phyloP scores from a whole-genome alignment of 306 rosid genomes.

The Cucumis cinereus region DNA sequence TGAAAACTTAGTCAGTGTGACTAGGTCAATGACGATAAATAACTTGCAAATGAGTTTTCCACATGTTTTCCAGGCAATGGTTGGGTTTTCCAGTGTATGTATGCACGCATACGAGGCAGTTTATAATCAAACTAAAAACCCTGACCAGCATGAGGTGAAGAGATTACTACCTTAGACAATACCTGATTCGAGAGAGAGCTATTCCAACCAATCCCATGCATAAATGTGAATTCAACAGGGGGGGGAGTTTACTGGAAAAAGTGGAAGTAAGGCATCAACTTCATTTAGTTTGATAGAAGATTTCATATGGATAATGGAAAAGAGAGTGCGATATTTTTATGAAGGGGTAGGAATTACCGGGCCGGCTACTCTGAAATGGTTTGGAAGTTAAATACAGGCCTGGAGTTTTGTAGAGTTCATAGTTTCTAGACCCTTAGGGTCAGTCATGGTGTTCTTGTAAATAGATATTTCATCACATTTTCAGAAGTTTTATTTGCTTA shows the following conservation, averaged over 20 bases:
- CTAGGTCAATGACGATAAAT: slow-evolving; percentile 79
- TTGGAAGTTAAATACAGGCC: neutral
- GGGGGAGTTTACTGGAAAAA: neutral
- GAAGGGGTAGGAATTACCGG: neutral
- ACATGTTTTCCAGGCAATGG: slow-evolving; percentile 84
- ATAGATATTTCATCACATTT: neutral
- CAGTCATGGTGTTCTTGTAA: neutral
- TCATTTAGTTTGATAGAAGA: neutral
- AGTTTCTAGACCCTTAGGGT: neutral
- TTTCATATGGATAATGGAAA: neutral
- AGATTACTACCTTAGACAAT: slow-evolving; percentile 28
- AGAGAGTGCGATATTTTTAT: neutral
- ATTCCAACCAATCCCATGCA: neutral
- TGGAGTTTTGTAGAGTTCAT: neutral
- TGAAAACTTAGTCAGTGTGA: slow-evolving; percentile 61
- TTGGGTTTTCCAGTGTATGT: slow-evolving; percentile 92
- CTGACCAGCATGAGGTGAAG: slow-evolving; percentile 49
- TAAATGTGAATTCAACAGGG: neutral
- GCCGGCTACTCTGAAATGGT: neutral
- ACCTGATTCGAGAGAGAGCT: neutral
- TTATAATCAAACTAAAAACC: slow-evolving; percentile 58
- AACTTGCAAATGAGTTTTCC: slow-evolving; percentile 96
- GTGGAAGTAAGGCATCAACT: neutral
- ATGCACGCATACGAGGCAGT: slow-evolving; percentile 65
- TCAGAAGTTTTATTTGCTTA: neutral